phyloP scores from a whole-genome alignment of 352 stramenopile species.

The Phytophthora citricola region DNA sequence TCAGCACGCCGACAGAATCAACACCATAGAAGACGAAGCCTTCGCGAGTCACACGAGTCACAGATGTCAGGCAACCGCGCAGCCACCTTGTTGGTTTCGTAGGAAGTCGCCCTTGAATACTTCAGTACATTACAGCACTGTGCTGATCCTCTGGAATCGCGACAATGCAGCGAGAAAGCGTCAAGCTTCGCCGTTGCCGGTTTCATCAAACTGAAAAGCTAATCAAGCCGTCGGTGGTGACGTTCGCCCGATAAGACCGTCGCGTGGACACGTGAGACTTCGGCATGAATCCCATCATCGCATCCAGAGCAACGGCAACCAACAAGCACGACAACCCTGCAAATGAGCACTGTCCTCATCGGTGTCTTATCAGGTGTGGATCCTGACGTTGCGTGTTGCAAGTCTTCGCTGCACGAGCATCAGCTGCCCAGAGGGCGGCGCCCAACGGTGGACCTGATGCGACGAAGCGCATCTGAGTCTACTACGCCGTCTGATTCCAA shows the following conservation, averaged over 20 bases:
- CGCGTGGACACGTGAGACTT: background rate
- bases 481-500: constrained; percentile 1
- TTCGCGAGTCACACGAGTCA: constrained; percentile 5
- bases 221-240: background rate
- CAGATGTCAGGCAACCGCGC: background rate
- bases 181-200: background rate
- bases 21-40: background rate
- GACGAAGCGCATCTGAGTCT: constrained; percentile 20
- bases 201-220: constrained; percentile 1
- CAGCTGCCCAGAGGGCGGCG: background rate
- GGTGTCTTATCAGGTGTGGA: background rate
- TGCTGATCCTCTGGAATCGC: too few relatives aligned
- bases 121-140: too few relatives aligned
- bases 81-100: background rate
- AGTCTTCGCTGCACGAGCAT: constrained; percentile 8
- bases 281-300: background rate
- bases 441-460: background rate
- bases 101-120: too few relatives aligned
- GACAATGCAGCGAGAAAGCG: too few relatives aligned
- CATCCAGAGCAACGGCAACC: constrained; percentile 1
- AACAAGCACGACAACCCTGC: background rate
- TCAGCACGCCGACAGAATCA: constrained; percentile 26
- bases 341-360: background rate
- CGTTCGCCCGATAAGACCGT: constrained; percentile 5
- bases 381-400: constrained; percentile 5